Evolutionary conservation across 768 basidiomycete genomes (phyloP), one percentile per base, ranked within the genome.

Genomic region (Dentipellis sp.): DNA sequence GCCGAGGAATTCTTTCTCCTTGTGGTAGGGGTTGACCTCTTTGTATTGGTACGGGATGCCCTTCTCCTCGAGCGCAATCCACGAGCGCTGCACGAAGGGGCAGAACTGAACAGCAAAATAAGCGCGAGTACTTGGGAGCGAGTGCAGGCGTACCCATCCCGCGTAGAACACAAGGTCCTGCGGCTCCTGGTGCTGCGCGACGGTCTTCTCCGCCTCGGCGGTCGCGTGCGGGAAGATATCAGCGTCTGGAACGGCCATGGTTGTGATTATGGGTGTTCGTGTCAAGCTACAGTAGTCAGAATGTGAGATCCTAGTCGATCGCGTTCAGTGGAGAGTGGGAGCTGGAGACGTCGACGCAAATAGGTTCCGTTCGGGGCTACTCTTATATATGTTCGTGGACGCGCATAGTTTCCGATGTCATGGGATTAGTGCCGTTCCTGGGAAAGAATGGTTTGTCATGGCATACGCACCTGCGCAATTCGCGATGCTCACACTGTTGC

Each of bases 11-110:
- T 78, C 73, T 14, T 74, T 68, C 62, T 80, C 81, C 61, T 86
- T 86, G 69, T 82, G 83, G 72, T 86, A 87, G 2, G 84, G 83
- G 66, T 85, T 83, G 19, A 81, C 75, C 64, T 86, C 82, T 57
- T 77, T 76, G 65, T 84, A 85, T 58, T 83, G 82, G 62, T 87
- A 88, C 1, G 80, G 79, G 29, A 87, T 79, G 0, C 77, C 77
- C 54, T 75, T 78, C 64, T 86, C 85, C 63, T 88, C 84, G 4
- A 88, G 72, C 0, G 78, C 68, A 52, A 87, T 81, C 86, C 86
- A 88, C 11, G 72, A 71, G 10, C 85, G 74, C 64, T 82, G 81
- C 19, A 78, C 79, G 52, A 71, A 83, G 0, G 81, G 82, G 59
- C 81, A 83, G 66, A 84, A 84, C 67, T 68, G 17, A 37, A 36